Evolutionary conservation across 352 stramenopile species (phyloP), one percentile per base, ranked within the genome.

Genomic region (Pythium brachiatum): DNA sequence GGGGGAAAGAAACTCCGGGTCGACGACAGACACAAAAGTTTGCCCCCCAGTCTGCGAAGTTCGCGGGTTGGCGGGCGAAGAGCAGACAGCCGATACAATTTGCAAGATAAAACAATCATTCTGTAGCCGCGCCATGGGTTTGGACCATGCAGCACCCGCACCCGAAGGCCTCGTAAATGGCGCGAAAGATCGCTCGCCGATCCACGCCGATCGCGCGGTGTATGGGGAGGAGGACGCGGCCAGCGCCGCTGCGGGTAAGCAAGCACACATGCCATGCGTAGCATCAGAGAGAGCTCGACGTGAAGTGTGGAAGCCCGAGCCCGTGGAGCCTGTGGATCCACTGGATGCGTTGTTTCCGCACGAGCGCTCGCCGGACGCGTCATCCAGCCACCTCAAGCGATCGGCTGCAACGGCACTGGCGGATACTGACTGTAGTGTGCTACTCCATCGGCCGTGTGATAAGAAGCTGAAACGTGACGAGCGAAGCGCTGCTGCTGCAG

Each of bases 101-200:
- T 7, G 13, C 57, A 61, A 76, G 66, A 60, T 29, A 75, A 84
- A 81, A 81, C 73, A 64, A 72, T 72, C 76, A 84, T 74, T 84
- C 76, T 60, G 57, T 27, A 20, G n/a, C 41, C 34, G 34, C 12
- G 32, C 48, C 67, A 84, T 84, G 76, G 75, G 75, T 81, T 79
- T 78, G 68, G 75, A 81, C 66, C 68, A 73, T 58, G 52, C 52
- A 31, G 18, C 31, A n/a, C 48, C 68, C 44, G 62, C 65, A 53
- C 66, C 62, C 60, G 38, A 51, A 31, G 27, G 27, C 41, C 20
- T 38, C 21, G 55, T 23, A 66, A 23, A 48, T 62, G 62, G 59
- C 64, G 64, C 53, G 53, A 66, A 63, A 53, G 53, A 61, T 58
- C 32, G 53, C 65, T 18, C 43, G 57, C 18, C 41, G 64, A 68